Evolutionary conservation across 148 eudicot genomes (phyloP).

Genomic region (Silene conica): DNA sequence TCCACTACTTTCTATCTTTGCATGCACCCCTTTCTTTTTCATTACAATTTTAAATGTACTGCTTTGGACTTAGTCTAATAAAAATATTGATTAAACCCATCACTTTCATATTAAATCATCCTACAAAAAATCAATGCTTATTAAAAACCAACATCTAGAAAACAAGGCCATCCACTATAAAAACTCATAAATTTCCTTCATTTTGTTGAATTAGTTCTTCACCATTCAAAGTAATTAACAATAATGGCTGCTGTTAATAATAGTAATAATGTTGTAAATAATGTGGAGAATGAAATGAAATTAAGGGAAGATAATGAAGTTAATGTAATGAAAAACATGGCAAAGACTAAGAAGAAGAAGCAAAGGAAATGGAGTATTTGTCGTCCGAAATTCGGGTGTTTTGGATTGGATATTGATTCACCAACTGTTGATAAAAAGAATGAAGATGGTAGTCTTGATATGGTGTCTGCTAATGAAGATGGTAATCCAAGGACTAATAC

Average conservation of each 20-base stretch:
- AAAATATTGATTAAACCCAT: background rate
- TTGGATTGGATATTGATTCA: slow-evolving; percentile 41
- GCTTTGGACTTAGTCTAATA: slow-evolving; percentile 9
- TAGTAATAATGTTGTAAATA: slow-evolving; percentile 2
- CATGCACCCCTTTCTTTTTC: background rate
- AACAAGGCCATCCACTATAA: background rate
- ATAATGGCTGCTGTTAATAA: slow-evolving; percentile 13
- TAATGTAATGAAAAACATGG: background rate
- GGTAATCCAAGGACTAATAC: slow-evolving; percentile 8
- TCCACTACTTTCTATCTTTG: background rate
- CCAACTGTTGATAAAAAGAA: slow-evolving; percentile 45
- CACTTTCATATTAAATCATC: slow-evolving; percentile 1
- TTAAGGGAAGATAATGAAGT: slow-evolving; percentile 14
- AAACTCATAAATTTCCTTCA: background rate
- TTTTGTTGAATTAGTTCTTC: background rate
- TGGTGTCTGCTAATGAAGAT: slow-evolving; percentile 40
- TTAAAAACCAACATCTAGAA: background rate
- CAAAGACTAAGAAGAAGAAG: slow-evolving; percentile 12
- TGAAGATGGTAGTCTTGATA: slow-evolving; percentile 48
- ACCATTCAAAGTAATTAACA: background rate
- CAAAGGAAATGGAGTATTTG: slow-evolving; percentile 14
- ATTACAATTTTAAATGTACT: background rate
- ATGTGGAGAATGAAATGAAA: slow-evolving; percentile 25
- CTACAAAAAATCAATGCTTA: slow-evolving; percentile 2
- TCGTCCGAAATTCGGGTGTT: slow-evolving; percentile 48